These are phyloP conservation scores for Fusarium pininemorale DNA, from an alignment of 2,329 filamentous ascomycete genomes.

Conservation along the genomic window DNA sequence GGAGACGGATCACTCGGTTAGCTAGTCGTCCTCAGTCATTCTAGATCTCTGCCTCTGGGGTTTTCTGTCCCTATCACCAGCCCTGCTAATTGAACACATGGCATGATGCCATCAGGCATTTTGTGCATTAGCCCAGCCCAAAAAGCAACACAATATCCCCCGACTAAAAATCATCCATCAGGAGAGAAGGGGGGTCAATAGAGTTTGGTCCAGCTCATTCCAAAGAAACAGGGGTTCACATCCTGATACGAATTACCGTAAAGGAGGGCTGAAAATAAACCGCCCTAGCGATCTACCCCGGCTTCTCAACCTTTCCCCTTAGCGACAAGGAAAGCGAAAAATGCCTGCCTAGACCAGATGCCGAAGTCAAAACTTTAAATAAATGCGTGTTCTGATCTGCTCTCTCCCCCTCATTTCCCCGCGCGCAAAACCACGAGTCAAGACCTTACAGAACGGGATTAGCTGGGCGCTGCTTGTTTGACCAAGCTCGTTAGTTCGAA, in stretches of 20 bases:
- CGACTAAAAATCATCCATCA: not conserved
- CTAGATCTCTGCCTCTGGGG: not conserved
- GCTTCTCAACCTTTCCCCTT: not conserved
- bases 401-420: not conserved
- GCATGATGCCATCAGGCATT: not conserved
- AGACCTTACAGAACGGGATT: not conserved
- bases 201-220: not conserved
- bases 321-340: not conserved
- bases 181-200: not conserved
- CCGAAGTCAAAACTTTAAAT: not conserved
- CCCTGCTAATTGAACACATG: not conserved
- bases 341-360: not conserved
- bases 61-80: not conserved
- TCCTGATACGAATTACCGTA: not conserved
- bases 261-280: not conserved
- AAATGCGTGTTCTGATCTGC: not conserved
- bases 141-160: no score
- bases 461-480: not conserved
- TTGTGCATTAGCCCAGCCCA: not conserved
- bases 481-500: not conserved
- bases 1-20: not conserved
- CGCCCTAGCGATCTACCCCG: not conserved
- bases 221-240: not conserved
- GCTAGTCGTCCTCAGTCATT: not conserved
- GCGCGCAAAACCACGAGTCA: not conserved